These are phyloP conservation scores for Monosporascus sp. DNA, from an alignment of 2,329 filamentous ascomycete species.

Conservation along the genomic window DNA sequence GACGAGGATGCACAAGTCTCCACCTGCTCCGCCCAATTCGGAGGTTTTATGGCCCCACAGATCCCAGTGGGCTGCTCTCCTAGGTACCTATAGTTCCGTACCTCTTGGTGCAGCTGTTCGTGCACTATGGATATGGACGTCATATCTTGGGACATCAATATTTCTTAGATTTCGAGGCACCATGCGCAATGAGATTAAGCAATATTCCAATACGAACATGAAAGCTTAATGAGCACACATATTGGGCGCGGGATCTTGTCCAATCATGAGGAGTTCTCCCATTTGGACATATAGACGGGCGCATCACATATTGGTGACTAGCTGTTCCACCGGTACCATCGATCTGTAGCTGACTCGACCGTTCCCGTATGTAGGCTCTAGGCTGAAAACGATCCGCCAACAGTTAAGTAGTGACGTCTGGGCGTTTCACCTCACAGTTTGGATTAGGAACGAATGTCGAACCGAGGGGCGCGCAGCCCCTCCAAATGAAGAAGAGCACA, in stretches of 20 bases:
- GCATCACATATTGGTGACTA: too few species aligned
- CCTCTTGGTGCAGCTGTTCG: background rate
- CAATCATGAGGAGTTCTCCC: too few species aligned
- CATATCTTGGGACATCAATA: background rate
- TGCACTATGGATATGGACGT: background rate
- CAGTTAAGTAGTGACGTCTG: background rate
- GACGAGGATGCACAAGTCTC: background rate
- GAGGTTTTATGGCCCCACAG: background rate
- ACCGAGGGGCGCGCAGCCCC: background rate
- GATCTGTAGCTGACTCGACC: too few species aligned
- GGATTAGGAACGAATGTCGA: background rate
- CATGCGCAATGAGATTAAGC: background rate
- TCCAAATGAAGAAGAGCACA: background rate
- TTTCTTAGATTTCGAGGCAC: background rate
- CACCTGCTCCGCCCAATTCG: background rate
- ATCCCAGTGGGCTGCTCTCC: background rate
- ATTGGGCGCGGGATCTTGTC: too few species aligned
- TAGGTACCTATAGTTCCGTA: background rate
- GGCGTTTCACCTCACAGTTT: background rate
- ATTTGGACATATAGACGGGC: too few species aligned
- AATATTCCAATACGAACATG: background rate
- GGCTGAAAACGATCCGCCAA: too few species aligned
- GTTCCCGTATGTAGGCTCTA: too few species aligned
- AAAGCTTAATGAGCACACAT: too few species aligned
- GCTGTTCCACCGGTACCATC: too few species aligned